A percentile compares a stretch with the other conserved stretches of the same genome.
These are phyloP conservation scores for Tetraselmis chui DNA, from an alignment of 139 green algal species.

Conservation along the genomic window DNA sequence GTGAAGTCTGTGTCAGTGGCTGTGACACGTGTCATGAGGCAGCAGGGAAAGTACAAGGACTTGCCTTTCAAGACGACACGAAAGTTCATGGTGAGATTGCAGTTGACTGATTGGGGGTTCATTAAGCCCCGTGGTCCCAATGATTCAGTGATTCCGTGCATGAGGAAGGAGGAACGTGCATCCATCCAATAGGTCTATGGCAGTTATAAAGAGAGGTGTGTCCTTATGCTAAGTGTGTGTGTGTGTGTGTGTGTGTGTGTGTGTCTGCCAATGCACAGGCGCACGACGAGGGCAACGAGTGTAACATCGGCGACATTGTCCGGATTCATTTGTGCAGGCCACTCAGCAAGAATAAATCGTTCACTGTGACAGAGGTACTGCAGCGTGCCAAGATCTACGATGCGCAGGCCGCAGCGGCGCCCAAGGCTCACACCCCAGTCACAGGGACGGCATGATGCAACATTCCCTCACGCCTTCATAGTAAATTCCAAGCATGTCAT, in stretches of 20 bases:
- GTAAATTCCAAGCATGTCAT: too few relatives aligned
- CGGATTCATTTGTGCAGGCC: conserved; percentile 42
- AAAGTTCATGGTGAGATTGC: conserved; percentile 56
- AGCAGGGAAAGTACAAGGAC: conserved; percentile 36
- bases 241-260: not conserved
- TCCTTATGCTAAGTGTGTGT: not conserved
- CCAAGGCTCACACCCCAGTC: not conserved
- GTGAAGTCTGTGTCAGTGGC: conserved; percentile 51
- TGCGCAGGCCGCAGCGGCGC: conserved; percentile 20
- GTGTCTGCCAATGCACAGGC: conserved; percentile 31
- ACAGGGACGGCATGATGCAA: too few relatives aligned
- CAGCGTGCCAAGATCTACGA: conserved; percentile 37
- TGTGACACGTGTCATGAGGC: conserved; percentile 23
- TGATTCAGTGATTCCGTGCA: not conserved
- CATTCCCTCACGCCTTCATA: too few relatives aligned
- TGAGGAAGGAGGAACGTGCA: too few relatives aligned
- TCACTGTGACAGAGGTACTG: conserved; percentile 36
- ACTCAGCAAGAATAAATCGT: conserved; percentile 54
- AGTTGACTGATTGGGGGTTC: too few relatives aligned
- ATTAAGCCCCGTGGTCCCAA: not conserved
- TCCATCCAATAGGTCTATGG: too few relatives aligned
- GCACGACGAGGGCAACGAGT: conserved; percentile 48
- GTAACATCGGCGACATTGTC: conserved; percentile 52
- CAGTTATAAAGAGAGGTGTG: not conserved
- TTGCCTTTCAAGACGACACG: conserved; percentile 21